A percentile compares a stretch with the other conserved stretches of the same genome.
phyloP scores from a whole-genome alignment of 192 early-diverging fungal genomes.

The Podila epicladia region DNA sequence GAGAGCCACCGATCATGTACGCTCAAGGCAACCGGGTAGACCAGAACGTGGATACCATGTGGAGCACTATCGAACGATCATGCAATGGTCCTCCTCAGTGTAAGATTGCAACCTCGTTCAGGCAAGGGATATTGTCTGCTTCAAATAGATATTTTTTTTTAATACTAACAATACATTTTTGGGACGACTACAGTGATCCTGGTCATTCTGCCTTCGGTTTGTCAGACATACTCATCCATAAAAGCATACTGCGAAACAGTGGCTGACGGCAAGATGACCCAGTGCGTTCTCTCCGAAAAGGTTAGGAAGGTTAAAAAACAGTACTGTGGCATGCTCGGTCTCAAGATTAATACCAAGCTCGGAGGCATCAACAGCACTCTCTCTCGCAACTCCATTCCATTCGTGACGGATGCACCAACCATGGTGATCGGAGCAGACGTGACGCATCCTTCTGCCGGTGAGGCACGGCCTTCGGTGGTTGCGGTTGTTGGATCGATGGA shows the following conservation, averaged over 20 bases:
- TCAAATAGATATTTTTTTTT: too few relatives aligned
- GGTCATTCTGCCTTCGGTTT: conserved; percentile 28
- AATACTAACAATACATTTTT: conserved; percentile 17
- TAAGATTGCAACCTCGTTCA: conserved; percentile 24
- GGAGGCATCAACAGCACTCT: conserved; percentile 78
- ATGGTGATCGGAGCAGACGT: conserved; percentile 91
- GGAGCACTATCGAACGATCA: conserved; percentile 62
- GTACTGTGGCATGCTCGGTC: conserved; percentile 88
- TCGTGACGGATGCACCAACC: conserved; percentile 60
- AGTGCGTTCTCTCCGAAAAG: conserved; percentile 54
- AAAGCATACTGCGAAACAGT: conserved; percentile 35
- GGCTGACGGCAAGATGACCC: conserved; percentile 30
- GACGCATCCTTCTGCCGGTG: conserved; percentile 78
- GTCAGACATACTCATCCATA: conserved; percentile 31
- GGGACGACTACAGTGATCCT: conserved; percentile 62
- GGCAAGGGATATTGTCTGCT: conserved; percentile 38
- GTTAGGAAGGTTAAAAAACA: conserved; percentile 52
- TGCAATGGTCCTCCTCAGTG: conserved; percentile 48
- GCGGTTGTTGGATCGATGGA: conserved; percentile 52
- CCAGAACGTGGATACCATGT: conserved; percentile 69
- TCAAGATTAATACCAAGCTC: conserved; percentile 90
- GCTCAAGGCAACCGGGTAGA: conserved; percentile 28
- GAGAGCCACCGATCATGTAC: conserved; percentile 47
- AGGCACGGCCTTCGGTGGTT: conserved; percentile 22
- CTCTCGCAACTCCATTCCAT: background rate